Percentiles rank a stretch among this genome's conserved stretches.
Conservation (phyloP, 192 early-diverging fungal genomes). For the Dissophora ornata region DNA sequence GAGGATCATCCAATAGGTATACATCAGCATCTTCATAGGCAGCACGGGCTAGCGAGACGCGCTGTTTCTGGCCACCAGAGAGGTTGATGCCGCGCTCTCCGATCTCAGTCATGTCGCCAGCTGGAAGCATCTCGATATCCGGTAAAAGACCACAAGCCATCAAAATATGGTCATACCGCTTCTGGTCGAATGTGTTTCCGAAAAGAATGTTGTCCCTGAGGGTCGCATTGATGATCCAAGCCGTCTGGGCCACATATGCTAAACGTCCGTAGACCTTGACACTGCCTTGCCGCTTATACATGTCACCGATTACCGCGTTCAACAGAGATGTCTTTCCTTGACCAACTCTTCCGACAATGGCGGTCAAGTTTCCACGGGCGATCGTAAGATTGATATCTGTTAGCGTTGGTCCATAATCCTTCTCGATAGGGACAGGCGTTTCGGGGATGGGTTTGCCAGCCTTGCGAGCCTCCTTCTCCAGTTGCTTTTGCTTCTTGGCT, state of each 20-base stretch:
- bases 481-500: conserved; percentile 23
- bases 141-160: conserved; percentile 81
- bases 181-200: conserved; percentile 77
- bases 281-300: conserved; percentile 73
- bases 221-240: conserved; percentile 97
- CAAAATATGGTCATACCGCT: conserved; percentile 78
- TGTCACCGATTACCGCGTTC: conserved; percentile 82
- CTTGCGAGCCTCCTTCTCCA: conserved; percentile 27
- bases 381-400: conserved; percentile 45
- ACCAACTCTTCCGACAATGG: conserved; percentile 51
- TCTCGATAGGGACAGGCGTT: conserved; percentile 10
- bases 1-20: conserved; percentile 60
- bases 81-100: conserved; percentile 91
- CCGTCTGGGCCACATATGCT: conserved; percentile 69
- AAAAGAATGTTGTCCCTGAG: conserved; percentile 93
- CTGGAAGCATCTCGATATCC: conserved; percentile 87
- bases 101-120: conserved; percentile 92
- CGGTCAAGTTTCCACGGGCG: conserved; percentile 31
- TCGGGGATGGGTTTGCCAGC: conserved; percentile 25
- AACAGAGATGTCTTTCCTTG: conserved; percentile 66
- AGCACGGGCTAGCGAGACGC: conserved; percentile 71
- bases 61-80: conserved; percentile 91
- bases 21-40: conserved; percentile 88
- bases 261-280: conserved; percentile 71
- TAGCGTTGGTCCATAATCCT: conserved; percentile 27